phyloP scores from a whole-genome alignment of 345 rosid genomes.

The Hibiscus trionum region DNA sequence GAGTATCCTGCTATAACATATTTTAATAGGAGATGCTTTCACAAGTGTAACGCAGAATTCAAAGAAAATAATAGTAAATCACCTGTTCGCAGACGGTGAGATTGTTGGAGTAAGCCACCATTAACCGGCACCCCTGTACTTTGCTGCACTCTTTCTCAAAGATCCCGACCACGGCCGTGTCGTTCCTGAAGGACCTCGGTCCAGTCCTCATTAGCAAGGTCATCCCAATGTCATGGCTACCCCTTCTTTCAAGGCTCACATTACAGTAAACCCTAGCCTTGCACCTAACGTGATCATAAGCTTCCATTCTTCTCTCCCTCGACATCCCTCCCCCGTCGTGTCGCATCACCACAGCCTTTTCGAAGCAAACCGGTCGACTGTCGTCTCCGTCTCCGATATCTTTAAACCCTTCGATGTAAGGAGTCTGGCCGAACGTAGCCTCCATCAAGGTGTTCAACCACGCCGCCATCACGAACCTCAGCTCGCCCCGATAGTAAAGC shows the following conservation, averaged over 20 bases:
- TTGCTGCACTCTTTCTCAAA: constrained; percentile 45
- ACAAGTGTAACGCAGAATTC: neutral
- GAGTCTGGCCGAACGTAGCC: constrained; percentile 36
- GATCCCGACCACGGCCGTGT: constrained; percentile 33
- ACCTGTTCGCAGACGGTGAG: constrained; percentile 72
- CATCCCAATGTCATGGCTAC: constrained; percentile 29
- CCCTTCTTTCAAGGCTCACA: constrained; percentile 18
- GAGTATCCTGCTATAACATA: neutral
- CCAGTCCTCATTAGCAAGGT: constrained; percentile 69
- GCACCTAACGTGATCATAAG: constrained; percentile 48
- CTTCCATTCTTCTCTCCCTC: constrained; percentile 51
- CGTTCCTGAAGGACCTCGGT: constrained; percentile 62
- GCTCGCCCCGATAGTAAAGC: constrained; percentile 66
- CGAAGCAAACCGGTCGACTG: constrained; percentile 47
- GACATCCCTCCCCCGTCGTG: constrained; percentile 79
- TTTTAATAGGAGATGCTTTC: neutral
- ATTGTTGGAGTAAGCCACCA: constrained; percentile 52
- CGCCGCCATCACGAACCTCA: constrained; percentile 38
- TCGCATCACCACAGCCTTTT: constrained; percentile 71
- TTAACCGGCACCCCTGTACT: constrained; percentile 45
- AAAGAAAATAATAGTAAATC: neutral
- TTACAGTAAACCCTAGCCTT: constrained; percentile 50
- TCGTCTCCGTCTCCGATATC: constrained; percentile 11
- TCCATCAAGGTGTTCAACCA: constrained; percentile 38
- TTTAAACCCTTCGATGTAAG: constrained; percentile 24